Base-by-base conservation (phyloP, 2,329 filamentous ascomycete species). In the Sarocladium oryzae region DNA sequence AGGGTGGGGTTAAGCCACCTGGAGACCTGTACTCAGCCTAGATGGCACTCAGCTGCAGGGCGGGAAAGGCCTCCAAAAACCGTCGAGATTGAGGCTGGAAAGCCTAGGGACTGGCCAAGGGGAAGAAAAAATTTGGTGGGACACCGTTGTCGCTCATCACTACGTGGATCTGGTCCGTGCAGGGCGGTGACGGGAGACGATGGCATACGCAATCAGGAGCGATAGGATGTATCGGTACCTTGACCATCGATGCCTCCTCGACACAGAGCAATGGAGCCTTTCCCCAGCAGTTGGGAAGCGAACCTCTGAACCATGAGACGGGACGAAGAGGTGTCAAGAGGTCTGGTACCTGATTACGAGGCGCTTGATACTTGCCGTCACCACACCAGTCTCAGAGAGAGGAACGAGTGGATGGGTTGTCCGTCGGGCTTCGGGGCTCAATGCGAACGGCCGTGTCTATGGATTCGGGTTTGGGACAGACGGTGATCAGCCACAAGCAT, bases 281-380 rank as follows among this genome's bases (percentile, higher is more conserved):
- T 20, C 43, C 43, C 43, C 43, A 48, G 43, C 43, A 48, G 43
- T 48, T 48, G 43, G 43, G 43, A 48, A 9, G 15, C 18, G 18
- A 5, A 32, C n/a, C n/a, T n/a, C n/a, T n/a, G 43, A 16, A 32
- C n/a, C 4, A 18, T 23, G 26, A 23, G 21, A 9, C 40, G 26
- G 40, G 26, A 32, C 10, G 20, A 23, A 10, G 9, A 41, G 37
- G 9, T 30, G 28, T 13, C 16, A 41, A n/a, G 37, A 8, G 28
- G 28, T 30, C 28, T 30, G 7, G 7, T 30, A 30, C 28, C 7
- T 7, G 7, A 30, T 13, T 30, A 30, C 28, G 28, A 30, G 28
- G 13, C 26, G 26, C 40, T 21, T n/a, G 23, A 6, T 43, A 20
- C 8, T 23, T 43, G 40, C 21, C n/a, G 16, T 40, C 23, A 20